Percentiles rank a stretch among this genome's conserved stretches.
These are phyloP conservation scores for Boletellus ananas DNA, from an alignment of 768 basidiomycete genomes.

Conservation along the genomic window DNA sequence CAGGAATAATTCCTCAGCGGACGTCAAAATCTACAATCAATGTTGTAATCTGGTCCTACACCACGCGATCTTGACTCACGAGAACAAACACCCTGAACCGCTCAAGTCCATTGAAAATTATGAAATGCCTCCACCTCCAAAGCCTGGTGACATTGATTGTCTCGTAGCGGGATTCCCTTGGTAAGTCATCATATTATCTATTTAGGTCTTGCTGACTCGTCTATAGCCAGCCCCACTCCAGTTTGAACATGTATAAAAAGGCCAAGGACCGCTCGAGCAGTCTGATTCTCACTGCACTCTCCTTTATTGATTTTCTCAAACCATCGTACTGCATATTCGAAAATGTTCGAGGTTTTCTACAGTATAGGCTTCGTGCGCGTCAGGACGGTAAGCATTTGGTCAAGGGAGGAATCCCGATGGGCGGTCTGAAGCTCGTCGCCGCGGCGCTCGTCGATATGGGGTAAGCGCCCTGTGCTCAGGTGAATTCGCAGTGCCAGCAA, in stretches of 20 bases:
- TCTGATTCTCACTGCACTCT: slow-evolving; percentile 56
- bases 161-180: slow-evolving; percentile 76
- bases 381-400: slow-evolving; percentile 42
- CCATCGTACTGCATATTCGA: slow-evolving; percentile 47
- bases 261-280: slow-evolving; percentile 67
- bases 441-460: slow-evolving; percentile 61
- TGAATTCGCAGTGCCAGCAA: background rate
- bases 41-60: slow-evolving; percentile 63
- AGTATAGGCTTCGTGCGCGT: slow-evolving; percentile 35
- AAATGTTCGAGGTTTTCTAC: slow-evolving; percentile 46
- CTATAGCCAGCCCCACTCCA: slow-evolving; percentile 70
- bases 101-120: slow-evolving; percentile 39
- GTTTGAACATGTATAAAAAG: slow-evolving; percentile 65
- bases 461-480: slow-evolving; percentile 35
- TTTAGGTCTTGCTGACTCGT: slow-evolving; percentile 2
- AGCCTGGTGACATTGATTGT: slow-evolving; percentile 53
- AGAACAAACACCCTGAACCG: slow-evolving; percentile 37
- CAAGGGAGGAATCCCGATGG: slow-evolving; percentile 65
- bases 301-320: slow-evolving; percentile 40
- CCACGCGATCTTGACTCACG: slow-evolving; percentile 52
- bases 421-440: slow-evolving; percentile 66
- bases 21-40: slow-evolving; percentile 60
- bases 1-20: slow-evolving; percentile 49
- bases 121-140: slow-evolving; percentile 43
- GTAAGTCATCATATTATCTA: slow-evolving; percentile 30